A percentile compares a stretch with the other conserved stretches of the same genome.
phyloP scores from a whole-genome alignment of 495 filamentous ascomycete species.

The Aspergillus sclerotiicarbonarius region DNA sequence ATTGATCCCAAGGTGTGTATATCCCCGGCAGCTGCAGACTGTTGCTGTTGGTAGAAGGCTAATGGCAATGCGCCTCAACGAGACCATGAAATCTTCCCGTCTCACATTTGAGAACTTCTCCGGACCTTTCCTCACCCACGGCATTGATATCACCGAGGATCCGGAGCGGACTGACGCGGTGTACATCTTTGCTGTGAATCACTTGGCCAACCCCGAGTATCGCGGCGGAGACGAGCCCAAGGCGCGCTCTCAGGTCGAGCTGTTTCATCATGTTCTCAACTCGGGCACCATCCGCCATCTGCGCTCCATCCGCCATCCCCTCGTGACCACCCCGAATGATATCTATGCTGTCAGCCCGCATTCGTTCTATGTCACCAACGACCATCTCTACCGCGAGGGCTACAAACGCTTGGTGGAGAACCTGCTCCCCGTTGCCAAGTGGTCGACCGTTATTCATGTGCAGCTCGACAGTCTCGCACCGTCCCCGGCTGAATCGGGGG shows the following conservation, averaged over 20 bases:
- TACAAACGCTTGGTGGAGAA: conserved; percentile 44
- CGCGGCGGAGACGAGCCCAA: conserved; percentile 22
- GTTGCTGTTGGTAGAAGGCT: background rate
- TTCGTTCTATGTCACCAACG: conserved; percentile 60
- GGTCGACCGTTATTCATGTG: conserved; percentile 38
- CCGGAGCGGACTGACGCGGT: conserved; percentile 42
- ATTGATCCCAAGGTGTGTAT: conserved; percentile 57
- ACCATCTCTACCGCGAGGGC: conserved; percentile 54
- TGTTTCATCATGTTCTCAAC: conserved; percentile 54
- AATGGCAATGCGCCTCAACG: conserved; percentile 10
- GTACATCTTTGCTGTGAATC: conserved; percentile 62
- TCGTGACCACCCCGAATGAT: conserved; percentile 61
- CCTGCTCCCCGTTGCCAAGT: conserved; percentile 34
- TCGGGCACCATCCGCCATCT: conserved; percentile 35
- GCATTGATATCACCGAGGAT: conserved; percentile 56
- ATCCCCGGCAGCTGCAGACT: too few relatives aligned
- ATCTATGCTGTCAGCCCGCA: conserved; percentile 46
- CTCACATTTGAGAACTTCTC: conserved; percentile 52
- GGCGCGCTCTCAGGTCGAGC: conserved; percentile 53
- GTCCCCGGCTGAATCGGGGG: conserved; percentile 24
- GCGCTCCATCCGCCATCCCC: conserved; percentile 40
- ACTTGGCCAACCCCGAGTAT: conserved; percentile 48
- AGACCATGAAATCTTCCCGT: conserved; percentile 51
- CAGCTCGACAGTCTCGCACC: conserved; percentile 21
- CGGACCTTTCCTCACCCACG: conserved; percentile 57